Evolutionary conservation across 257 asterid genomes (phyloP).

Genomic region (Ajuga chamaepitys): DNA sequence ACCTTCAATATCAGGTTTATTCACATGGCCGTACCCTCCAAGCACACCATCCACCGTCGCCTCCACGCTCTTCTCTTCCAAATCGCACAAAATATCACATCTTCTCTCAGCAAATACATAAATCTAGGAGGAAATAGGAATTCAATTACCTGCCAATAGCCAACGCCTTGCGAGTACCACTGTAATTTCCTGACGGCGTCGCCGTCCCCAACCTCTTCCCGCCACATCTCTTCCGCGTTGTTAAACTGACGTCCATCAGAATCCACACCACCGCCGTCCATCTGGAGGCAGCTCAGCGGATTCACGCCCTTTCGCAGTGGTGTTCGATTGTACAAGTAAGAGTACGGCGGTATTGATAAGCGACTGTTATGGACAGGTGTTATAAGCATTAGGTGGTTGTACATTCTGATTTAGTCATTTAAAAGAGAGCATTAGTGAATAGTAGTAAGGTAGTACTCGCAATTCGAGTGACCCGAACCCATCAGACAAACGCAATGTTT

Average conservation of each 20-base stretch:
- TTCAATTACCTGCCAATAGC: slow-evolving; percentile 68
- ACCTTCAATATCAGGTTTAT: slow-evolving; percentile 60
- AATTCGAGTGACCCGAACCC: too few species aligned
- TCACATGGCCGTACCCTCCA: slow-evolving; percentile 86
- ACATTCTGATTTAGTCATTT: slow-evolving; percentile 19
- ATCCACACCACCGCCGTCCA: slow-evolving; percentile 59
- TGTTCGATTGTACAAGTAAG: not conserved
- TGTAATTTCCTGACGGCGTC: slow-evolving; percentile 60
- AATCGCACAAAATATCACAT: not conserved
- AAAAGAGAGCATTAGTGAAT: too few species aligned
- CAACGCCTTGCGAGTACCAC: slow-evolving; percentile 78
- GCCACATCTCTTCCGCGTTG: slow-evolving; percentile 89
- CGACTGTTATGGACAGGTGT: slow-evolving; percentile 1
- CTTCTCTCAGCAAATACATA: not conserved
- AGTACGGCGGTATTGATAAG: slow-evolving; percentile 2
- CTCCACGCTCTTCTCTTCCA: slow-evolving; percentile 73
- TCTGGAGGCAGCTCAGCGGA: slow-evolving; percentile 14
- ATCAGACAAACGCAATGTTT: too few species aligned
- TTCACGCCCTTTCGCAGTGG: slow-evolving; percentile 1
- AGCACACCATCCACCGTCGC: slow-evolving; percentile 93
- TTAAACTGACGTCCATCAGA: slow-evolving; percentile 70
- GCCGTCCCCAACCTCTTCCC: slow-evolving; percentile 64
- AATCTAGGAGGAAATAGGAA: not conserved
- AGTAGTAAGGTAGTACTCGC: too few species aligned
- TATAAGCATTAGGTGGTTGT: slow-evolving; percentile 23